Evolutionary conservation across 2,329 filamentous ascomycete species (phyloP).

Genomic region (Xylariaceae sp.): DNA sequence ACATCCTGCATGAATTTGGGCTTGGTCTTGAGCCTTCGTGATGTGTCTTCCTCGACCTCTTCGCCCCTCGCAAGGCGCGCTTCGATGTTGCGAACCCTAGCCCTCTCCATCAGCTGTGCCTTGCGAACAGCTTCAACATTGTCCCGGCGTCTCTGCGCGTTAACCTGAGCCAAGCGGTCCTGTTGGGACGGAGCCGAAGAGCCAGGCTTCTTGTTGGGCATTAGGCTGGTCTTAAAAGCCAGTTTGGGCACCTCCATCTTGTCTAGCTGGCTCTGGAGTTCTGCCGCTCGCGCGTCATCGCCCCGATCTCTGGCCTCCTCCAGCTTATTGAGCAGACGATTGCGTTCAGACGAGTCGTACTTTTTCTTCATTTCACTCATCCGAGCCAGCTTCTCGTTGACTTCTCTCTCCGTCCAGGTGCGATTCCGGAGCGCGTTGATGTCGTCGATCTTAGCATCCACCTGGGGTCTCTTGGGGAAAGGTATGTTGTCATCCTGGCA

Average conservation of each 20-base stretch:
- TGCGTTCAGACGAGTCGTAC: slow-evolving; percentile 63
- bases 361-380: slow-evolving; percentile 65
- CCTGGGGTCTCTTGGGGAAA: slow-evolving; percentile 66
- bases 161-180: slow-evolving; percentile 78
- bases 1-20: slow-evolving; percentile 66
- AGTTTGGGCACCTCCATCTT: slow-evolving; percentile 64
- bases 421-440: slow-evolving; percentile 78
- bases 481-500: slow-evolving; percentile 68
- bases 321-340: slow-evolving; percentile 61
- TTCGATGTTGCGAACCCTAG: slow-evolving; percentile 56
- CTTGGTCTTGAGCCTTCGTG: slow-evolving; percentile 60
- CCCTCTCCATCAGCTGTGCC: slow-evolving; percentile 79
- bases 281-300: slow-evolving; percentile 53
- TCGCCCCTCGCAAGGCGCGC: slow-evolving; percentile 62
- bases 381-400: slow-evolving; percentile 72
- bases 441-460: slow-evolving; percentile 70
- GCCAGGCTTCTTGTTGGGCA: slow-evolving; percentile 48
- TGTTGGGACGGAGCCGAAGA: slow-evolving; percentile 61
- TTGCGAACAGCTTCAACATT: slow-evolving; percentile 90
- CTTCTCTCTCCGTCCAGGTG: slow-evolving; percentile 76
- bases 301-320: slow-evolving; percentile 62
- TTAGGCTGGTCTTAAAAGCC: slow-evolving; percentile 66
- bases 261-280: slow-evolving; percentile 58
- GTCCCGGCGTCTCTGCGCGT: slow-evolving; percentile 75
- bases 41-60: slow-evolving; percentile 53